Conservation (phyloP, 805 yeast genomes). For the Gaillardinia entomophila region DNA sequence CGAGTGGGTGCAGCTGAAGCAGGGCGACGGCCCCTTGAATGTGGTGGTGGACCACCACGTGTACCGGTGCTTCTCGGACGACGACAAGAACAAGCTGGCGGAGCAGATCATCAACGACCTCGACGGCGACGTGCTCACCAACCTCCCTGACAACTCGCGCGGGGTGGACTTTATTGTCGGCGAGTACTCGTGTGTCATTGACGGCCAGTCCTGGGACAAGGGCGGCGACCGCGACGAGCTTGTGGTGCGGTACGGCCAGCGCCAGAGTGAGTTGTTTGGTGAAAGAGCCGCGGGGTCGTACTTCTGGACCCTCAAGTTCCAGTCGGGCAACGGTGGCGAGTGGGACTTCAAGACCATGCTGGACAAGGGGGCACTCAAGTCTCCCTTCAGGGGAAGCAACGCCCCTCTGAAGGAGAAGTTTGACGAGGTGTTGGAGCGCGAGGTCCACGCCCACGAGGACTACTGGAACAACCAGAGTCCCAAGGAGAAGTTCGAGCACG, state of each 20-base stretch:
- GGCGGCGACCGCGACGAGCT: conserved; percentile 42
- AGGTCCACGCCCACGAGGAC: conserved; percentile 42
- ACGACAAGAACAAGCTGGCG: conserved; percentile 62
- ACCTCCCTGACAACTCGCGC: conserved; percentile 35
- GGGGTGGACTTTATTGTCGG: conserved; percentile 76
- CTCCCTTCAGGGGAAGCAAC: conserved; percentile 25
- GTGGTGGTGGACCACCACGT: conserved; percentile 79
- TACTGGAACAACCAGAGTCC: conserved; percentile 66
- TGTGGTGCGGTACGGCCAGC: conserved; percentile 58
- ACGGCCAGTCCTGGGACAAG: conserved; percentile 67
- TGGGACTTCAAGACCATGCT: conserved; percentile 88
- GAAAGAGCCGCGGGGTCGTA: conserved; percentile 64
- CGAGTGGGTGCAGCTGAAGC: conserved; percentile 51
- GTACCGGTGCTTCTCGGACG: conserved; percentile 79
- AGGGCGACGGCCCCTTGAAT: conserved; percentile 40
- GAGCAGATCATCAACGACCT: conserved; percentile 57
- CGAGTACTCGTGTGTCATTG: conserved; percentile 86
- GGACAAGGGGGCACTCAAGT: conserved; percentile 45
- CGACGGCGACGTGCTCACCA: conserved; percentile 42
- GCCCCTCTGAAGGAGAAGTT: conserved; percentile 38
- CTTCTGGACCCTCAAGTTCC: conserved; percentile 90
- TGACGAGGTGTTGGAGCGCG: conserved; percentile 32
- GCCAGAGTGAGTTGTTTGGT: conserved; percentile 43
- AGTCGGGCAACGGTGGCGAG: conserved; percentile 90
- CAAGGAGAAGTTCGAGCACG: conserved; percentile 66